Evolutionary conservation across 176 grass and related monocot species (phyloP).

Genomic region (Rhynchospora breviuscula): DNA sequence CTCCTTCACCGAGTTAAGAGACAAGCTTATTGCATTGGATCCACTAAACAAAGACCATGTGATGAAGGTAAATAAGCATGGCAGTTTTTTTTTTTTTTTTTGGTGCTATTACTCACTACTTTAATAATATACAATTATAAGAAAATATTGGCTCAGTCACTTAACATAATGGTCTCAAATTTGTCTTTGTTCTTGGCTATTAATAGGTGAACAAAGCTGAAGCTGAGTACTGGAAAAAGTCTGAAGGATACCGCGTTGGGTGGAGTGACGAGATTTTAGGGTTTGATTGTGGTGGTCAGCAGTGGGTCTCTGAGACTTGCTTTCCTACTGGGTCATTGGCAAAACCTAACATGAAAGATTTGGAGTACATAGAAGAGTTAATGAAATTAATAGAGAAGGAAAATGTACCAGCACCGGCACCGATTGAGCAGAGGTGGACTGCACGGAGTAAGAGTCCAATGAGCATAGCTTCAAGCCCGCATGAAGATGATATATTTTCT

Average conservation of each 20-base stretch:
- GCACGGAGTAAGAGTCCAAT: constrained; percentile 59
- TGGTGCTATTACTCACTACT: not conserved
- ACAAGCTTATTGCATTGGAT: constrained; percentile 81
- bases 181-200: not conserved
- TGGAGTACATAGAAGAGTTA: constrained; percentile 66
- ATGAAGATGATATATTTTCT: constrained; percentile 82
- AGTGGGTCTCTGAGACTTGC: constrained; percentile 89
- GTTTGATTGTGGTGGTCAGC: constrained; percentile 95
- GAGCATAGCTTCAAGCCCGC: constrained; percentile 68
- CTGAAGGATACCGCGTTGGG: constrained; percentile 85
- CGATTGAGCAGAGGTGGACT: constrained; percentile 94
- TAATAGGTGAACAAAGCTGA: constrained; percentile 71
- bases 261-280: constrained; percentile 97
- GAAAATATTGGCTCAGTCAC: not conserved
- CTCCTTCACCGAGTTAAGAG: constrained; percentile 80
- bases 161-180: not conserved
- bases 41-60: constrained; percentile 78
- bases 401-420: constrained; percentile 69
- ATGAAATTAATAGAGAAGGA: constrained; percentile 70
- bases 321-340: constrained; percentile 67
- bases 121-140: not conserved
- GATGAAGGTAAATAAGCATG: constrained; percentile 35
- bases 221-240: constrained; percentile 92
- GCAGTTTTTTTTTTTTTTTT: not conserved
- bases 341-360: constrained; percentile 86